Evolutionary conservation across 2,329 filamentous ascomycete species (phyloP), one percentile per base, ranked within the genome.

Genomic region (Raffaelea albimanens): DNA sequence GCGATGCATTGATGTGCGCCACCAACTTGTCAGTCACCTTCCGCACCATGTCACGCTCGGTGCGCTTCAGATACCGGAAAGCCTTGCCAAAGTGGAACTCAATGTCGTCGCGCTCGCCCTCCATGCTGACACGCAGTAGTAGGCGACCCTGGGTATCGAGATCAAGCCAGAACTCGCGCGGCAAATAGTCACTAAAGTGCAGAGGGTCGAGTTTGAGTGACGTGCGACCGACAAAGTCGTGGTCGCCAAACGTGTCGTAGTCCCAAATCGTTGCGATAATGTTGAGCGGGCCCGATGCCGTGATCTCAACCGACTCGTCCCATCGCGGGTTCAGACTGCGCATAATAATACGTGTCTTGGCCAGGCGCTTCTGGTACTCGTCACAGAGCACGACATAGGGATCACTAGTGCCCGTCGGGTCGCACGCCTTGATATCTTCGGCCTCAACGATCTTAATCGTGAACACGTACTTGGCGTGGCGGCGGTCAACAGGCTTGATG

Each of bases 21-120:
- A 89, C 91, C 44, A 98, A 82, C 87, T 98, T 98, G 68, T 97
- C 93, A 8, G 93, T 97, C 59, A 97, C 93, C 67, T 90, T 94
- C 52, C 93, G 81, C 47, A 94, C 95, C 93, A 98, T 98, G 64
- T 98, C 93, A 58, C 91, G 80, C 68, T 98, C 91, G 1, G 91
- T 95, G 55, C 93, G 81, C 72, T 97, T 97, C 56, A 98, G 73
- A 51, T 91, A 88, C 42, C 93, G 80, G 70, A 98, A 98, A 22
- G 93, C 87, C 67, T 96, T 97, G 57, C 90, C 93, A 65, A 97
- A 97, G 61, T 96, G 91, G 65, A 98, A 98, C 59, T 96, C 87
- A 50, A 98, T 98, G 61, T 98, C 93, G 61, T 98, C 93, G 53
- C 93, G 80, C 67, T 98, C 93, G 45, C 93, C 93, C 67, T 98